Evolutionary conservation across 495 filamentous ascomycete genomes (phyloP), one percentile per base, ranked within the genome.

Genomic region (Rhizodiscina lignyota): DNA sequence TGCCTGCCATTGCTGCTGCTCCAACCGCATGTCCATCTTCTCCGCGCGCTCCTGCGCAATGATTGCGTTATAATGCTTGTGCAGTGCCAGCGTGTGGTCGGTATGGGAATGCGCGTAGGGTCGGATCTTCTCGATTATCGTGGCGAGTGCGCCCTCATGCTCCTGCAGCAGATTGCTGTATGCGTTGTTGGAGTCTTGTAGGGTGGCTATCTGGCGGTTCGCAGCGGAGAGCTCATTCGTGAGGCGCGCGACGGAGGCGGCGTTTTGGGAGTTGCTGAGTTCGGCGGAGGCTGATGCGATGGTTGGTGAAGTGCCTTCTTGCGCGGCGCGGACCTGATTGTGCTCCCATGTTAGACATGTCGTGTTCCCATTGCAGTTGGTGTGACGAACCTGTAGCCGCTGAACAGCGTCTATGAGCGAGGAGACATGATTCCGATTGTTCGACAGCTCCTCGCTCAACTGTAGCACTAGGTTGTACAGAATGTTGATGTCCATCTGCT

Each of bases 401-500:
- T 72, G 66, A 4, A 72, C 70, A 40, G 79, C 77, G 4, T 66
- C 60, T 10, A 87, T 75, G 36, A 92, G 77, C 27, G 70, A 72
- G 40, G 75, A 72, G 5, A 81, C 77, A 34, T 79, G 69, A 36
- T 78, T 75, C 36, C 80, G 71, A 52, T 89, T 92, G 28, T 78
- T 70, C 46, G 75, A 74, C 15, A 86, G 63, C 38, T 82, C 68
- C 18, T 75, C 70, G 40, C 76, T 81, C 43, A 92, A 60, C 51
- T 87, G 78, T 38, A 85, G 65, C 13, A 92, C 77, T 69, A 85
- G 78, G 31, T 74, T 67, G 51, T 83, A 85, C 29, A 92, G 69
- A 52, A 82, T 77, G 49, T 84, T 82, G 40, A 89, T 70, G 52
- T 92, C 83, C 60, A 81, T 79, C 59, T 87, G 79, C 47, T 87